Evolutionary conservation across 73 alveolate genomes (phyloP), one percentile per base, ranked within the genome.

Genomic region (Breviolum minutum): DNA sequence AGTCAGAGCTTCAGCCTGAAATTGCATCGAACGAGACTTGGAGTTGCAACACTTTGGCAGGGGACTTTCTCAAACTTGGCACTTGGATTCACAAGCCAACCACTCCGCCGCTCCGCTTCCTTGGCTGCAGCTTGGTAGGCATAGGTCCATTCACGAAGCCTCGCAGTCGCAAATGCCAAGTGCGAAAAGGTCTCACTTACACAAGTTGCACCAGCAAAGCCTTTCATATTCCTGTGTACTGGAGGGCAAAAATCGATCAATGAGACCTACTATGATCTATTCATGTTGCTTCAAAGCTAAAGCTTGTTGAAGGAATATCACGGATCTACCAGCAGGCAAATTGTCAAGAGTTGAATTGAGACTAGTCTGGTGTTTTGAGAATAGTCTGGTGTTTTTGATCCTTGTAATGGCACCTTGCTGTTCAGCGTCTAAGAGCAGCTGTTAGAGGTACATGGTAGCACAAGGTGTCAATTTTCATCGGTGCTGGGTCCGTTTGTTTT

Each of bases 81-180:
- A 40, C 54, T 40, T 40, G 3, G 54, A 40, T 40, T 40, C 54
- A 40, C 0, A 40, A 40, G 54, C 54, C 54, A 40, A 40, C 54
- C 54, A 40, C 54, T 40, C 54, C 54, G 5, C 54, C 54, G 3
- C 54, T 40, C 54, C 54, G 5, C 54, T 40, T 40, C 96, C 96
- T 90, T 90, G 32, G 96, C 96, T 11, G 96, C 80, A 12, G 96
- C 96, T 71, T 90, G 88, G 54, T 90, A 71, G 54, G 96, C 96
- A n/a, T 70, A 63, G 87, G 88, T 90, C 96, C 96, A 90, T 77
- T 90, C 77, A 8, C 96, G 96, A 71, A 90, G 83, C 96, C 96
- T 69, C 64, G 54, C 54, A 40, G 54, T 40, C 5, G 54, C 54
- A 0, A 3, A 40, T 40, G 54, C 3, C 3, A 40, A 40, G 54